Conservation (phyloP, 768 basidiomycete species). For the Tremella mesenterica region DNA sequence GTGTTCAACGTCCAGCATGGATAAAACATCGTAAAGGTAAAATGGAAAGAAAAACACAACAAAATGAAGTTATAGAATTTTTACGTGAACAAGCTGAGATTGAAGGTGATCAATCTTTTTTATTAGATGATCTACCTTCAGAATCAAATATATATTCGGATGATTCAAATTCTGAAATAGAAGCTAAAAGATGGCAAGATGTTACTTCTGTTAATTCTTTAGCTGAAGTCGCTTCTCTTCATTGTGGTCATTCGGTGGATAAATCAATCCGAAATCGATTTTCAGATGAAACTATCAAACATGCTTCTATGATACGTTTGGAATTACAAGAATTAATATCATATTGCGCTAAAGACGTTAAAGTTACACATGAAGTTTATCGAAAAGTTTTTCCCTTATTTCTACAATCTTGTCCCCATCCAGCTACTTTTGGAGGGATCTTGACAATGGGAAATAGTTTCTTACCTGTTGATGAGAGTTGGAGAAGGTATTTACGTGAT, state of each 20-base stretch:
- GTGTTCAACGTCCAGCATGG: conserved; percentile 90
- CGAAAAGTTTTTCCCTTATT: conserved; percentile 69
- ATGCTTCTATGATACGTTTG: conserved; percentile 57
- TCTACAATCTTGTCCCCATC: conserved; percentile 73
- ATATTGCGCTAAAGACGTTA: conserved; percentile 81
- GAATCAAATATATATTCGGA: conserved; percentile 9
- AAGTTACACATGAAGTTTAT: conserved; percentile 74
- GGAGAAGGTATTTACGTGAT: conserved; percentile 70
- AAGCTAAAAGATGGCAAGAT: conserved; percentile 75
- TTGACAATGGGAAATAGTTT: conserved; percentile 87
- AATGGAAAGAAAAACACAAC: conserved; percentile 51
- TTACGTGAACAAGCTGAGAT: conserved; percentile 45
- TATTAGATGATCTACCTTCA: conserved; percentile 6
- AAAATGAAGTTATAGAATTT: conserved; percentile 33
- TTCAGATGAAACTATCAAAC: conserved; percentile 61
- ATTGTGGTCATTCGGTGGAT: conserved; percentile 70
- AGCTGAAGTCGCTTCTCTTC: conserved; percentile 79
- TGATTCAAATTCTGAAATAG: conserved; percentile 40
- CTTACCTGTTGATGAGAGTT: conserved; percentile 77
- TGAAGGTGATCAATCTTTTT: conserved; percentile 28
- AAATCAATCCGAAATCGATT: conserved; percentile 57
- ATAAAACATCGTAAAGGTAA: conserved; percentile 70
- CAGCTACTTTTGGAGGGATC: conserved; percentile 84
- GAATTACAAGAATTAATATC: conserved; percentile 64
- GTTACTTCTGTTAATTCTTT: conserved; percentile 86